Conservation (phyloP, 352 stramenopile species). For the Globisporangium apiculatum region DNA sequence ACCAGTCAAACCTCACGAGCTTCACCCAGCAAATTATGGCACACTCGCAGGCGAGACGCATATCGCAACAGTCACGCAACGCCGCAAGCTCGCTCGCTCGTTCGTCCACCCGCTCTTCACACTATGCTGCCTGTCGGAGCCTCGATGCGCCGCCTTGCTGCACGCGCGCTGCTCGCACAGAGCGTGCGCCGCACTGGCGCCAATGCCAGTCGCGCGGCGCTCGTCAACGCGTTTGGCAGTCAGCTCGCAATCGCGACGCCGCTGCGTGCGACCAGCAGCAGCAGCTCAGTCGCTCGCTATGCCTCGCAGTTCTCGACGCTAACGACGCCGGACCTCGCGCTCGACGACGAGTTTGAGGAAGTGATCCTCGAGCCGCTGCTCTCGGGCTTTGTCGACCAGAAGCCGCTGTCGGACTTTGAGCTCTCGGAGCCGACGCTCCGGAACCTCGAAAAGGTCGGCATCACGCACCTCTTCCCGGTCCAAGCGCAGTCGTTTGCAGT, state of each 20-base stretch:
- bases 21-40: too few relatives aligned
- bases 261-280: too few relatives aligned
- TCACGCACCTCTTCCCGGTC: constrained; percentile 81
- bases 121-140: constrained; percentile 25
- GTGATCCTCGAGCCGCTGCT: constrained; percentile 36
- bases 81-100: neutral
- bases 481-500: constrained; percentile 77
- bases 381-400: constrained; percentile 66
- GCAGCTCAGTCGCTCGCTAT: neutral
- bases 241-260: too few relatives aligned
- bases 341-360: constrained; percentile 30
- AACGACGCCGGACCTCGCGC: neutral
- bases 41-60: neutral
- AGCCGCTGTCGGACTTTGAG: constrained; percentile 58
- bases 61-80: constrained; percentile 13
- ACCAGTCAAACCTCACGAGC: too few relatives aligned
- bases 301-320: constrained; percentile 8
- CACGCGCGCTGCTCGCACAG: constrained; percentile 10
- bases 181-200: neutral
- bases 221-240: too few relatives aligned
- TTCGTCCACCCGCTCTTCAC: neutral
- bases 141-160: constrained; percentile 19
- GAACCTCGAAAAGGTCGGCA: constrained; percentile 54
- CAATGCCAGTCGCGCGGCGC: too few relatives aligned
- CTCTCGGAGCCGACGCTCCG: constrained; percentile 45